Conservation (phyloP, 768 basidiomycete genomes). For the Sarcomyxa edulis region DNA sequence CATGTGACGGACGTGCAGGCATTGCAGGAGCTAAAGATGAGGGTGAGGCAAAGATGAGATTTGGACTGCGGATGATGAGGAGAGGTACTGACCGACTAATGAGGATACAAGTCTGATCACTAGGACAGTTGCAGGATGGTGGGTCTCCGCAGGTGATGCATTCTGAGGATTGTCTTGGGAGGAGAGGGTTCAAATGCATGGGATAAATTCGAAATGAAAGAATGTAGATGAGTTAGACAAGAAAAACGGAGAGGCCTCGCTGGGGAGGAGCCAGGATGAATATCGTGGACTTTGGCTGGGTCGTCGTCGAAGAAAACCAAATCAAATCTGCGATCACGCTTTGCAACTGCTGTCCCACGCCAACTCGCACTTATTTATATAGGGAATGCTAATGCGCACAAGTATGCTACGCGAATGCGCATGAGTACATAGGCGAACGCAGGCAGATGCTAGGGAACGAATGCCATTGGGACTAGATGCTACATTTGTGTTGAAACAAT, state of each 20-base stretch:
- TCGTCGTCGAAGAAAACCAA: too few species aligned
- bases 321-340: too few species aligned
- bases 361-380: too few species aligned
- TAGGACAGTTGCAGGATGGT: constrained; percentile 49
- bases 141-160: constrained; percentile 46
- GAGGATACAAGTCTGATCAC: constrained; percentile 53
- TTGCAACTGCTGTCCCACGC: too few species aligned
- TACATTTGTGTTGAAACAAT: constrained; percentile 9
- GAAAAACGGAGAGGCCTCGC: too few species aligned
- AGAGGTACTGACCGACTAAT: constrained; percentile 47
- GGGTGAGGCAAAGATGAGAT: constrained; percentile 8
- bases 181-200: constrained; percentile 32
- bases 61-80: not conserved
- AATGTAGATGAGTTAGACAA: constrained; percentile 6
- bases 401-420: too few species aligned
- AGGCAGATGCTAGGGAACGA: too few species aligned
- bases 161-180: constrained; percentile 27
- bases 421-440: too few species aligned
- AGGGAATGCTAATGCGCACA: too few species aligned
- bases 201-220: constrained; percentile 15
- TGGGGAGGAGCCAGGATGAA: too few species aligned
- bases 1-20: constrained; percentile 52
- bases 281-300: too few species aligned
- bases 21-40: constrained; percentile 46
- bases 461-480: too few species aligned